Evolutionary conservation across 768 basidiomycete genomes (phyloP).

Genomic region (Ramaria sp.): DNA sequence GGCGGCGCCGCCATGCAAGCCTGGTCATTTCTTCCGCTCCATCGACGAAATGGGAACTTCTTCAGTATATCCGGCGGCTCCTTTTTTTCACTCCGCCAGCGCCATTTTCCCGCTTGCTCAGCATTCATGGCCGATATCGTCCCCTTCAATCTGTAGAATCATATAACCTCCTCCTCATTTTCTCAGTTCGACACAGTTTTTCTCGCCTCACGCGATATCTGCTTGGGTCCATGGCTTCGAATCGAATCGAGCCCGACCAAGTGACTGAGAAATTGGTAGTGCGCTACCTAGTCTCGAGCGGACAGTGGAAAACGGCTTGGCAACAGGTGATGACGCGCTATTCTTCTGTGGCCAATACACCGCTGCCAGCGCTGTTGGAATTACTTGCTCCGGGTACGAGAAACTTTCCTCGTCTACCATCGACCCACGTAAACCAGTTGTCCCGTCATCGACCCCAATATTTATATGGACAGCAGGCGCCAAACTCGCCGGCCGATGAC

Average conservation of each 20-base stretch:
- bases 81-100: not conserved
- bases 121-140: not conserved
- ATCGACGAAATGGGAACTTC: not conserved
- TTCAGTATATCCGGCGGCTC: not conserved
- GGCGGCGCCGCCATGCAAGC: not conserved
- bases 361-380: not conserved
- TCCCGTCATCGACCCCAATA: not conserved
- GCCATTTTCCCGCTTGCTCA: constrained; percentile 4
- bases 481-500: not conserved
- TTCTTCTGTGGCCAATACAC: not conserved
- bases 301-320: constrained; percentile 1
- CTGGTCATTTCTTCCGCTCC: not conserved
- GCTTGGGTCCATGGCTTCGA: constrained; percentile 1
- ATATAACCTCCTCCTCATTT: constrained; percentile 1
- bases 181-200: constrained; percentile 5
- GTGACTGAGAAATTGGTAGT: constrained; percentile 2
- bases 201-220: not conserved
- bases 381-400: constrained; percentile 6
- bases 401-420: not conserved
- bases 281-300: constrained; percentile 1
- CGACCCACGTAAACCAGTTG: not conserved
- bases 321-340: constrained; percentile 2
- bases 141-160: constrained; percentile 4
- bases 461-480: not conserved
- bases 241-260: constrained; percentile 1